Base-by-base conservation (phyloP, 2,329 filamentous ascomycete genomes). In the Berkeleyomyces rouxiae region DNA sequence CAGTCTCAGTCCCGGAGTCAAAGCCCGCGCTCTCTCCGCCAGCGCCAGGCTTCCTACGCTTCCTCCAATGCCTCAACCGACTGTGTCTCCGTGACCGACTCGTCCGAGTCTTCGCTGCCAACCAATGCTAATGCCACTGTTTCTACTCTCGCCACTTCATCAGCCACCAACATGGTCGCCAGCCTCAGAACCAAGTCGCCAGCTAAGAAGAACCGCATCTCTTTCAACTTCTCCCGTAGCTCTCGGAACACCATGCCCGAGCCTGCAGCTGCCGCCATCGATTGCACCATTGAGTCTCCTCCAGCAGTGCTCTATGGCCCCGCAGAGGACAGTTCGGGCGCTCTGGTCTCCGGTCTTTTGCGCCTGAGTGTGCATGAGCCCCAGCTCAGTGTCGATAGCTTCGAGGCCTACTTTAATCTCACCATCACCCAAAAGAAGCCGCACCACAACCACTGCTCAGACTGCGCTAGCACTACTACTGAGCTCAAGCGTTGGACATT, bases 291-390 rank as follows among this genome's bases (percentile, higher is more conserved):
- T 66, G 91, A 96, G 76, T 95, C 88, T 10, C 90, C 90, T 1
- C 91, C 91, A 2, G 79, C 92, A 16, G 82, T 96, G 55, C 86
- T 96, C 74, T 88, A 93, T 70, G 90, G 90, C 66, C 77, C 80
- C 33, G 79, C 88, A 0, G 80, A 84, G 66, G 80, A 82, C 67
- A 96, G 90, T 68, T 87, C 86, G 2, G 92, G 92, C 63, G 90
- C 90, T 5, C 77, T 96, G 65, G 82, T 96, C 59, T 95, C 90
- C 0, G 90, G 90, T 39, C 87, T 90, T 71, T 77, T 97, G 68
- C 83, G 85, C 68, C 74, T 97, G 62, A 78, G 83, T 46, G 82
- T 96, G 68, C 80, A 81, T 66, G 85, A 90, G 61, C 80, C 83
- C 5, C 71, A 72, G 3, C 76, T 87, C 63, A 79, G 89, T 58